These are phyloP conservation scores for Kwoniella heveanensis DNA, from an alignment of 768 basidiomycete species.

Conservation along the genomic window DNA sequence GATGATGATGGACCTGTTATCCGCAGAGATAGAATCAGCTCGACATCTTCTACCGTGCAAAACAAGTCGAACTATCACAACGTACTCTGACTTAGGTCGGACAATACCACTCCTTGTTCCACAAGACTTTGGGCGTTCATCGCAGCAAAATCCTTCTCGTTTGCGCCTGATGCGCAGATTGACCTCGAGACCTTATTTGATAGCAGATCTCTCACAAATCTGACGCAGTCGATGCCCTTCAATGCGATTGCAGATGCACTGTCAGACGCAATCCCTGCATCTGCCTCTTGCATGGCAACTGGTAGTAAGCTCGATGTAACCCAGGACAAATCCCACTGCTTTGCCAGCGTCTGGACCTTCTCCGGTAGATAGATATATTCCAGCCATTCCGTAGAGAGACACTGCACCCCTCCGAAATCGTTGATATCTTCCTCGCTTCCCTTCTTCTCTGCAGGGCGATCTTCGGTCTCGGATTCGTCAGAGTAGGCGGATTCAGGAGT, in stretches of 20 bases:
- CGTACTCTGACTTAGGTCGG: slow-evolving; percentile 13
- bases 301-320: background rate
- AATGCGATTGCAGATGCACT: background rate
- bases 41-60: too few relatives aligned
- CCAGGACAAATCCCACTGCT: slow-evolving; percentile 25
- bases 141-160: too few relatives aligned
- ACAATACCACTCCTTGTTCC: slow-evolving; percentile 1
- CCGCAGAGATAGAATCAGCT: too few relatives aligned
- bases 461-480: slow-evolving; percentile 7
- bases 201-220: slow-evolving; percentile 26
- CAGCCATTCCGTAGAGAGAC: slow-evolving; percentile 33
- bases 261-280: background rate
- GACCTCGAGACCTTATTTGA: slow-evolving; percentile 22
- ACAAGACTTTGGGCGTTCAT: background rate
- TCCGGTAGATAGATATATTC: slow-evolving; percentile 12
- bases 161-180: too few relatives aligned
- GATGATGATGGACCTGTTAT: slow-evolving; percentile 4
- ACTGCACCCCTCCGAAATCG: slow-evolving; percentile 18
- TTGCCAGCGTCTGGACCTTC: background rate
- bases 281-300: slow-evolving; percentile 2
- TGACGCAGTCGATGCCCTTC: slow-evolving; percentile 15
- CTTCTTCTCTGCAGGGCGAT: background rate
- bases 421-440: slow-evolving; percentile 4
- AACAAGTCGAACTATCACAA: background rate
- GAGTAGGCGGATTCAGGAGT: slow-evolving; percentile 31